phyloP scores from a whole-genome alignment of 176 grass and related monocot species.

The Miscanthus lutarioriparius region DNA sequence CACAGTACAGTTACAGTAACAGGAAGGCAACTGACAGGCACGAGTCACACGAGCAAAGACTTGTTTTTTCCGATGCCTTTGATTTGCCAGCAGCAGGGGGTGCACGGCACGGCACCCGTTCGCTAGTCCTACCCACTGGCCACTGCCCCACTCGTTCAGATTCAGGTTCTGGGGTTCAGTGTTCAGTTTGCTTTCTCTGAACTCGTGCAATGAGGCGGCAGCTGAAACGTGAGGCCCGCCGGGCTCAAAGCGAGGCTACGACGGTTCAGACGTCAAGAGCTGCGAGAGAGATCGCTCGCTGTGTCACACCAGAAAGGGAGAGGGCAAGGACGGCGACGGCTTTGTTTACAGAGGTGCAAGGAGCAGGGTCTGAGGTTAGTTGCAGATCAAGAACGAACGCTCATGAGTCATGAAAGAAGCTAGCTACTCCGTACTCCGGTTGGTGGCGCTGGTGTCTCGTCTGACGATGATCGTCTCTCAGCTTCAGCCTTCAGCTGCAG shows the following conservation, averaged over 20 bases:
- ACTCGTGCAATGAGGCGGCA: background rate
- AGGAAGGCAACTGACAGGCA: background rate
- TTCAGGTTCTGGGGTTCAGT: background rate
- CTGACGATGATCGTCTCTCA: background rate
- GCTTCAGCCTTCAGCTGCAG: background rate
- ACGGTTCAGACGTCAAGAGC: background rate
- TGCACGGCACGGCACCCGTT: background rate
- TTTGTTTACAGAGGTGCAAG: conserved; percentile 5
- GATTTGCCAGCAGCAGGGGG: conserved; percentile 1
- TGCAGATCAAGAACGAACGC: background rate
- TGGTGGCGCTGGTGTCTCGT: too few relatives aligned
- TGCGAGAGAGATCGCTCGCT: background rate
- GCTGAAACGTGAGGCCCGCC: background rate
- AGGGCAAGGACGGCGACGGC: background rate
- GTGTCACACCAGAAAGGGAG: background rate
- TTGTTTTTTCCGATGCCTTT: background rate
- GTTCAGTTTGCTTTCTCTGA: background rate
- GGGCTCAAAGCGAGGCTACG: background rate
- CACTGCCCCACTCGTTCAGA: background rate
- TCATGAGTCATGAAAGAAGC: background rate
- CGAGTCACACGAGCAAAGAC: background rate
- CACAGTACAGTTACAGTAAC: background rate
- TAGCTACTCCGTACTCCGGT: background rate
- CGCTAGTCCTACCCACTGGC: background rate
- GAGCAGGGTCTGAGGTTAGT: background rate